These are phyloP conservation scores for Suillus variegatus DNA, from an alignment of 768 basidiomycete genomes.

Conservation along the genomic window DNA sequence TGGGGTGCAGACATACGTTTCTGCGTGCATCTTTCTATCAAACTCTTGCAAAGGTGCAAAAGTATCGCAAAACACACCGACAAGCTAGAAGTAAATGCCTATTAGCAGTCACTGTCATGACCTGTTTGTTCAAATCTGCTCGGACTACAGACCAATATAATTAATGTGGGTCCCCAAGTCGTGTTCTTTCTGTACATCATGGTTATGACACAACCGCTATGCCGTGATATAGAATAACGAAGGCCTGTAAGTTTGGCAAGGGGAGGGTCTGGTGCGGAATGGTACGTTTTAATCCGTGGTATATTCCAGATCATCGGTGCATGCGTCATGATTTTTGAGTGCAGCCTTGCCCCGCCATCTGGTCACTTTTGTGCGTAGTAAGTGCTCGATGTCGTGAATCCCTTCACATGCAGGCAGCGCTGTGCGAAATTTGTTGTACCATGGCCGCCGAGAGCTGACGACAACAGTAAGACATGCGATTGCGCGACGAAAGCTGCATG, in stretches of 20 bases:
- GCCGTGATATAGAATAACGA: too few species aligned
- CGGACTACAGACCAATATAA: too few species aligned
- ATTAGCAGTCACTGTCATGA: not conserved
- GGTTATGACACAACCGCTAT: too few species aligned
- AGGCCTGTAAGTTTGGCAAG: too few species aligned
- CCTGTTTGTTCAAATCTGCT: too few species aligned
- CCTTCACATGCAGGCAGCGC: constrained; percentile 43
- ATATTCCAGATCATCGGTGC: not conserved
- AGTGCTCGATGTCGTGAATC: constrained; percentile 46
- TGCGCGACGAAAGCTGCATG: not conserved
- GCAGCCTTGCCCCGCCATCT: constrained; percentile 48
- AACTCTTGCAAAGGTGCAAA: not conserved
- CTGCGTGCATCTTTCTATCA: not conserved
- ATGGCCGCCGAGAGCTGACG: constrained; percentile 48
- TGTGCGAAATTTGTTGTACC: constrained; percentile 58
- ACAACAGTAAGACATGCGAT: constrained; percentile 9
- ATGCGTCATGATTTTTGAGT: not conserved
- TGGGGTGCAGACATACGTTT: not conserved
- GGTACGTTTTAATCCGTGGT: not conserved
- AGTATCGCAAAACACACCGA: not conserved
- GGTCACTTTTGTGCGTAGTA: constrained; percentile 46
- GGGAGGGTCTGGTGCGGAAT: not conserved
- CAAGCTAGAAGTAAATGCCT: not conserved
- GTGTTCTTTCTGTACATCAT: too few species aligned
- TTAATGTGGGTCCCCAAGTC: too few species aligned